A percentile compares a stretch with the other conserved stretches of the same genome.
Evolutionary conservation across 352 stramenopile genomes (phyloP).

Genomic region (Globisporangium cederbergense): DNA sequence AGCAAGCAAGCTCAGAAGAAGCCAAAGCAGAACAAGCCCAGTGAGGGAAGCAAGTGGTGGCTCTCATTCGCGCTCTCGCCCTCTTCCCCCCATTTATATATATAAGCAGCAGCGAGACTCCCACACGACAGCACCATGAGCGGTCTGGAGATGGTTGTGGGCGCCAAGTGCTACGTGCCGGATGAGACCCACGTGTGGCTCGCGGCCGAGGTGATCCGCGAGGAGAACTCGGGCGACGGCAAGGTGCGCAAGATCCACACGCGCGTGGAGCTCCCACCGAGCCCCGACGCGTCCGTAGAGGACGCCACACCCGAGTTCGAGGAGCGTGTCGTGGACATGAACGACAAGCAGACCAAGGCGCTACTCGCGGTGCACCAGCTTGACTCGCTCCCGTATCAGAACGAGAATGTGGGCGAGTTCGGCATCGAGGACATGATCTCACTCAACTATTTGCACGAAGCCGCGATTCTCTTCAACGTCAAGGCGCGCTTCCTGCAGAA

Average conservation of each 20-base stretch:
- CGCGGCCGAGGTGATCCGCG: conserved; percentile 64
- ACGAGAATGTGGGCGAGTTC: conserved; percentile 57
- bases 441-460: conserved; percentile 89
- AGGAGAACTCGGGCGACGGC: conserved; percentile 57
- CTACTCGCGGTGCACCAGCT: conserved; percentile 71
- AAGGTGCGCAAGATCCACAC: conserved; percentile 64
- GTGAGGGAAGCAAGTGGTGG: neutral
- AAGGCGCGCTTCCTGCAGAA: conserved; percentile 77
- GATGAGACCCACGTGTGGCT: conserved; percentile 86
- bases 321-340: conserved; percentile 69
- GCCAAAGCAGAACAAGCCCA: conserved; percentile 1
- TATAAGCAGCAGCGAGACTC: neutral
- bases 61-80: conserved; percentile 3
- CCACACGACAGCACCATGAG: conserved; percentile 11
- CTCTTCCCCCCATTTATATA: neutral
- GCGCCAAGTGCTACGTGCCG: conserved; percentile 84
- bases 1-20: conserved; percentile 6
- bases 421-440: conserved; percentile 87
- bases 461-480: conserved; percentile 89
- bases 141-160: conserved; percentile 58
- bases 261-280: conserved; percentile 53
- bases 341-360: conserved; percentile 67
- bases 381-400: conserved; percentile 82
- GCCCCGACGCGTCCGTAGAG: conserved; percentile 14
- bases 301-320: conserved; percentile 22